phyloP scores from a whole-genome alignment of 306 rosid species.

The Calophaca sinica region DNA sequence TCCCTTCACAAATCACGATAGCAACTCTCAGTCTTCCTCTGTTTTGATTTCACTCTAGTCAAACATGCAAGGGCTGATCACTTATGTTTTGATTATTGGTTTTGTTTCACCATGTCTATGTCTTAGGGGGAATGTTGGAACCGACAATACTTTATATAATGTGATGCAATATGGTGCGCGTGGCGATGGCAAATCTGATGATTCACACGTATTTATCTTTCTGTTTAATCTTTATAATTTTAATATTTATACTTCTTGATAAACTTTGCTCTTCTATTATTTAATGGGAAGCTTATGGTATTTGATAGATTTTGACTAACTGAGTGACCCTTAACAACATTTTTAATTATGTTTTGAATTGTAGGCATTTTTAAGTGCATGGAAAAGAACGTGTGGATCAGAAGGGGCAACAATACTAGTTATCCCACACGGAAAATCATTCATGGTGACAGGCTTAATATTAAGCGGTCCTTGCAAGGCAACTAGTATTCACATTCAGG shows the following conservation, averaged over 20 bases:
- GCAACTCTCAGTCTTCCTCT: neutral
- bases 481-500: neutral
- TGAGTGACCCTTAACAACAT: neutral
- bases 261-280: no score
- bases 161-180: constrained; percentile 40
- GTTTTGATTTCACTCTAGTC: neutral
- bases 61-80: neutral
- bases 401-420: neutral
- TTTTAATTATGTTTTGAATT: neutral
- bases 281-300: no score
- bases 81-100: constrained; percentile 1
- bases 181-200: constrained; percentile 31
- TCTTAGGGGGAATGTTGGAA: neutral
- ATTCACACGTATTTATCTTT: constrained; percentile 21
- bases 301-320: neutral
- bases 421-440: constrained; percentile 6
- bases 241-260: no score
- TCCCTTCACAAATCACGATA: neutral
- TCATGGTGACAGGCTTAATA: neutral
- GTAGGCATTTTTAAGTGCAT: constrained; percentile 38
- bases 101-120: constrained; percentile 29
- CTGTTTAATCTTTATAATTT: neutral
- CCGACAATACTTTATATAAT: neutral
- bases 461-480: neutral
- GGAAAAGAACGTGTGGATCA: constrained; percentile 9